Base-by-base conservation (phyloP, 331 rosid genomes). In the Malus hybrid region DNA sequence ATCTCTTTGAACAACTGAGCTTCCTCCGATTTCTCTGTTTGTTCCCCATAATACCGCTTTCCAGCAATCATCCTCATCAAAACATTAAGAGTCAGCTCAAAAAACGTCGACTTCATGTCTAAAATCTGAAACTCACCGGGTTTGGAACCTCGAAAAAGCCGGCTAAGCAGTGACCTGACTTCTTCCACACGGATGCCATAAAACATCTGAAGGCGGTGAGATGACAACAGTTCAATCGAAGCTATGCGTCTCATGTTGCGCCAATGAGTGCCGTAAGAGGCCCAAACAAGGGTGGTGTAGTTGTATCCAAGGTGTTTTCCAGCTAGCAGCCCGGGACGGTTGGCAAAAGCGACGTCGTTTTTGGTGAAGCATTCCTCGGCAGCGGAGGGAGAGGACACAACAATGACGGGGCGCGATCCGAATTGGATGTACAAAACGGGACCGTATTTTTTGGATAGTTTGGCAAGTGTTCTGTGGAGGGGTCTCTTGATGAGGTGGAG, bases 31-130 rank as follows among this genome's bases (percentile, higher is more conserved):
- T 46, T 81, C n/a, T 27, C 71, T 29, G 16, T 66, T 2, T 46
- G 44, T 42, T 82, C 86, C 50, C 80, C 82, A 20, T 48, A 82
- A 46, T 82, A 79, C 33, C 79, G 10, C 44, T 82, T 82, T 29
- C 86, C 88, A 4, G 69, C 81, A 54, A 85, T 77, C 86, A 71
- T 71, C 71, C 76, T 82, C 86, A 80, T 85, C 76, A 80, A 44
- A 15, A 80, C 63, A 70, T 85, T 85, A 1, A 85, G 86, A 19
- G 76, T 76, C 39, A 80, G 65, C 77, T 77, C 73, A 69, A 82
- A 82, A 61, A 82, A 74, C 19, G 55, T 61, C 0, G 69, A 74
- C 73, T 85, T 85, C 88, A 82, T 77, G 34, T 80, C 84, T 44
- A 85, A 69, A 1, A 1, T 65, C 36, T 28, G 73, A 73, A 69